Base-by-base conservation (phyloP, 129 eudicot genomes). In the Mikania micrantha region DNA sequence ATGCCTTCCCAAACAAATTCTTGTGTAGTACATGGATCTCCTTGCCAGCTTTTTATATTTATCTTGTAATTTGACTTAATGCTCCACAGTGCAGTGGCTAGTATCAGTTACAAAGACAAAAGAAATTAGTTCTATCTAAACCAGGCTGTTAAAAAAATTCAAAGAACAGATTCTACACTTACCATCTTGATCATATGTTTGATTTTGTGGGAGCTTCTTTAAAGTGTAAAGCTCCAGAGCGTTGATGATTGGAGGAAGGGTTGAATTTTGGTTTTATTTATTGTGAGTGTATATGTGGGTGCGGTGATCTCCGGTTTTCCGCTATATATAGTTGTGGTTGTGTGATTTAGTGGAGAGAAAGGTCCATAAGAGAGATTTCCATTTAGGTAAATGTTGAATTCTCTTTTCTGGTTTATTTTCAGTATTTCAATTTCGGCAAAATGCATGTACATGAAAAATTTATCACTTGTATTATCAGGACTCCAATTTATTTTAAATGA, bases 1-100 rank as follows among this genome's bases (percentile, higher is more conserved):
- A 85, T 4, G 31, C 87, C 85, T 15, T 73, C 83, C 85, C 91
- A 85, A 17, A 34, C 60, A 66, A 50, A 76, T 28, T 59, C 74
- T 15, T 67, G 50, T 3, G 91, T 79, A 3, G 29, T 57, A 74
- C 87, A 85, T 3, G 91, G 83, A 77, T 85, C 91, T 25, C 85
- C 87, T 79, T 85, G 83, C 91, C 90, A 85, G 72, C 76, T 67
- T 40, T 20, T 79, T 53, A 24, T 64, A 20, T 9, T 50, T 57
- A 75, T 15, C 3, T 7, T 63, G 49, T 85, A 79, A 4, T 1
- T 38, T 6, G 83, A 73, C 69, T 82, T 79, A 49, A 77, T 77
- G 36, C 41, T 76, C 52, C 22, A 29, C 15, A 85, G 65, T 15
- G 79, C 83, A 54, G 50, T 32, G 40, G 73, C 84, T 78, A 65